A percentile compares a stretch with the other conserved stretches of the same genome.
phyloP scores from a whole-genome alignment of 2,329 filamentous ascomycete genomes.

The Podosphaera fusca region DNA sequence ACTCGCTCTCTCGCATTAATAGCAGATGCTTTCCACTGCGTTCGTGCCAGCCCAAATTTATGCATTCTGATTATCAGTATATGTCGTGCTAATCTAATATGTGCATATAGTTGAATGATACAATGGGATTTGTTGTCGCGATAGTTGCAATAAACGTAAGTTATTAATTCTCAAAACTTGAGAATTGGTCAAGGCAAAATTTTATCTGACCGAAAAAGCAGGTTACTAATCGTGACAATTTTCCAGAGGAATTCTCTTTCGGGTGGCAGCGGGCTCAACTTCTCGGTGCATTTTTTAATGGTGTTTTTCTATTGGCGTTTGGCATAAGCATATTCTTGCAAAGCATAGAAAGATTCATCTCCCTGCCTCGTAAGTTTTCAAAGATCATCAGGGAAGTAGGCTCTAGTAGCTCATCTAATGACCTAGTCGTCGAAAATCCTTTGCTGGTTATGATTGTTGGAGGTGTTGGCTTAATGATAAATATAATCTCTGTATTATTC shows the following conservation, averaged over 20 bases:
- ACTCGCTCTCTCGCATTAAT: slow-evolving; percentile 49
- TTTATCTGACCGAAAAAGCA: slow-evolving; percentile 13
- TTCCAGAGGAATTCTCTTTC: slow-evolving; percentile 38
- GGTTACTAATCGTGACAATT: slow-evolving; percentile 32
- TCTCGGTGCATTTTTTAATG: slow-evolving; percentile 61
- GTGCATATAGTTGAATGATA: slow-evolving; percentile 35
- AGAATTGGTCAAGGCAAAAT: background rate
- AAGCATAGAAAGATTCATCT: slow-evolving; percentile 46
- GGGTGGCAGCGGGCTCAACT: slow-evolving; percentile 58
- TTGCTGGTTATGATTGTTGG: slow-evolving; percentile 46
- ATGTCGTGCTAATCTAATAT: background rate
- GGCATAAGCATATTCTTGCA: slow-evolving; percentile 52
- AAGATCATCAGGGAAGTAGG: slow-evolving; percentile 19
- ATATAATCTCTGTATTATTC: slow-evolving; percentile 41
- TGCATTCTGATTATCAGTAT: no score
- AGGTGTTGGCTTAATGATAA: slow-evolving; percentile 39
- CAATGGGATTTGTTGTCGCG: slow-evolving; percentile 45
- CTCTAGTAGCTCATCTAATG: slow-evolving; percentile 1
- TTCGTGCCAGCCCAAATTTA: slow-evolving; percentile 17
- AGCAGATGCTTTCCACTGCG: slow-evolving; percentile 61
- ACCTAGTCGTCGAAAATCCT: slow-evolving; percentile 36
- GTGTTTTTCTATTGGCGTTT: slow-evolving; percentile 47
- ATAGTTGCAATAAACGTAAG: slow-evolving; percentile 36
- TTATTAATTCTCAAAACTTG: slow-evolving; percentile 6
- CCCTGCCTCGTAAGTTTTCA: slow-evolving; percentile 16